Evolutionary conservation across 2,329 filamentous ascomycete genomes (phyloP).

Genomic region (Mariannaea elegans): DNA sequence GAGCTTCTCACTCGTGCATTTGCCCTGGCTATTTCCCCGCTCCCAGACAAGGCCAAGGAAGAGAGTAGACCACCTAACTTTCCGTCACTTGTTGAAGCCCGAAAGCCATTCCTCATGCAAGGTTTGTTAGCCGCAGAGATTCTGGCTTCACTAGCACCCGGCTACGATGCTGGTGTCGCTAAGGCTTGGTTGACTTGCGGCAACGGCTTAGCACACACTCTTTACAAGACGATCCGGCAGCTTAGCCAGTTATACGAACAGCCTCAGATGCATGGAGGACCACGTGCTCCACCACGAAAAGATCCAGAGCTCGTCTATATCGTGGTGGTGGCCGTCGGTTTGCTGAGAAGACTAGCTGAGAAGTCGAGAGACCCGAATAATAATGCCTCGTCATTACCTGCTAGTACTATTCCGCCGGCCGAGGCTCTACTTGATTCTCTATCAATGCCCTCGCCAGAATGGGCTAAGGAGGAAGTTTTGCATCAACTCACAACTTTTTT

Average conservation of each 20-base stretch:
- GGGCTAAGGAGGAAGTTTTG: constrained; percentile 71
- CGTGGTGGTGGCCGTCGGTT: constrained; percentile 71
- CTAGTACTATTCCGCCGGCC: constrained; percentile 70
- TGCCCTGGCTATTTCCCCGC: constrained; percentile 82
- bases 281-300: constrained; percentile 48
- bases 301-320: constrained; percentile 69
- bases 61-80: constrained; percentile 67
- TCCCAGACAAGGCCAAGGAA: constrained; percentile 71
- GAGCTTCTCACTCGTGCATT: constrained; percentile 90
- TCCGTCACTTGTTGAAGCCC: constrained; percentile 76
- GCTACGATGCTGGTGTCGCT: constrained; percentile 76
- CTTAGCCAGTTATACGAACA: constrained; percentile 72
- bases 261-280: constrained; percentile 49
- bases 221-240: constrained; percentile 78
- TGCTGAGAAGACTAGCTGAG: constrained; percentile 74
- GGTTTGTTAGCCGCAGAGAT: constrained; percentile 92
- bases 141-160: constrained; percentile 76
- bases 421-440: constrained; percentile 74
- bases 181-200: constrained; percentile 83
- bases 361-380: constrained; percentile 70
- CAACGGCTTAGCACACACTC: constrained; percentile 83
- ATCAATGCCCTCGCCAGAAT: constrained; percentile 69
- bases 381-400: constrained; percentile 60
- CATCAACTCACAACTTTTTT: constrained; percentile 71
- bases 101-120: constrained; percentile 92